Evolutionary conservation across 2,329 filamentous ascomycete genomes (phyloP).

Genomic region (Colletotrichum nymphaeae): DNA sequence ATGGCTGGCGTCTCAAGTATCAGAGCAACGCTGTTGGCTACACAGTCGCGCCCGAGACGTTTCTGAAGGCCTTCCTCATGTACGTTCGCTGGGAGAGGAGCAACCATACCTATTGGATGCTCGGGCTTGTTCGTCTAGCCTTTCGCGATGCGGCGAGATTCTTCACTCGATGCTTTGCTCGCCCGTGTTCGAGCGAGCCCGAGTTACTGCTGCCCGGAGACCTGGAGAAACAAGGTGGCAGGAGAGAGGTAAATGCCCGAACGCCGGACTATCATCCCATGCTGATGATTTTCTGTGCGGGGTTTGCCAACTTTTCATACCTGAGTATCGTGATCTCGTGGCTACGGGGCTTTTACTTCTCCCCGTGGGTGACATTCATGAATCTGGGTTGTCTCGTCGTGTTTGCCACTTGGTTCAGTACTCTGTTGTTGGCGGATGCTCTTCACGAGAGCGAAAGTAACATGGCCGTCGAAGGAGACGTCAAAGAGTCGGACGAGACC

Average conservation of each 20-base stretch:
- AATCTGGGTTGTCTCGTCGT: slow-evolving; percentile 14
- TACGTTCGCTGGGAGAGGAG: slow-evolving; percentile 19
- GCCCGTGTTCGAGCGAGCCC: neutral
- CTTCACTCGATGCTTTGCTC: neutral
- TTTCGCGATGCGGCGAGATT: slow-evolving; percentile 1
- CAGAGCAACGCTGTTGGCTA: slow-evolving; percentile 23
- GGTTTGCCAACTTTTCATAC: slow-evolving; percentile 7
- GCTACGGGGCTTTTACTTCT: neutral
- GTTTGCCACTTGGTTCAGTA: slow-evolving; percentile 17
- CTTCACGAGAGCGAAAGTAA: neutral
- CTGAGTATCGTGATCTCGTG: neutral
- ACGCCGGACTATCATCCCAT: slow-evolving; percentile 11
- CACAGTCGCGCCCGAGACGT: slow-evolving; percentile 11
- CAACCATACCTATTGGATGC: slow-evolving; percentile 16
- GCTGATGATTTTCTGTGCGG: slow-evolving; percentile 5
- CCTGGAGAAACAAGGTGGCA: neutral
- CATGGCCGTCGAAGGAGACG: neutral
- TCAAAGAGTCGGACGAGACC: neutral
- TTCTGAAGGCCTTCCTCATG: slow-evolving; percentile 16
- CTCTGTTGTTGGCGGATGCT: slow-evolving; percentile 4
- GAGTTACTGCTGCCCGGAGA: neutral
- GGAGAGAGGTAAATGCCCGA: neutral
- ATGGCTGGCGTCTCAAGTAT: slow-evolving; percentile 10
- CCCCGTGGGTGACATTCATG: slow-evolving; percentile 10
- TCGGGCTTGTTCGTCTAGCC: slow-evolving; percentile 4